phyloP scores from a whole-genome alignment of 192 early-diverging fungal genomes.

The Umbelopsis sp. region DNA sequence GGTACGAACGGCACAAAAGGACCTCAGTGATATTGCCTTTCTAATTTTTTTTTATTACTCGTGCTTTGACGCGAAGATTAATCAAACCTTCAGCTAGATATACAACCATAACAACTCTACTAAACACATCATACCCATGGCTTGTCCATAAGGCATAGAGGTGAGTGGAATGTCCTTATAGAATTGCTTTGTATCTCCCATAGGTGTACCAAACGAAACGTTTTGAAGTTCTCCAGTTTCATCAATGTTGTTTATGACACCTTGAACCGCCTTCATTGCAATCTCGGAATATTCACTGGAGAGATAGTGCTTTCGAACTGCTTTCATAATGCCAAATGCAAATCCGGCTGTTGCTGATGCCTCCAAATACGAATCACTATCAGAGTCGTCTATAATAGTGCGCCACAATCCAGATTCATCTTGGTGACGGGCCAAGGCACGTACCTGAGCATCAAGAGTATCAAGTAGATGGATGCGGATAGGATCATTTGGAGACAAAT shows the following conservation, averaged over 20 bases:
- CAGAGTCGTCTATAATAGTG: slow-evolving; percentile 19
- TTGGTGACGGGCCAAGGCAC: slow-evolving; percentile 13
- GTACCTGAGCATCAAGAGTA: slow-evolving; percentile 12
- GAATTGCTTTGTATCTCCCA: slow-evolving; percentile 18
- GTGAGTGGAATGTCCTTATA: slow-evolving; percentile 25
- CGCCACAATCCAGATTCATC: slow-evolving; percentile 23
- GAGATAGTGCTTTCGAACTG: slow-evolving; percentile 18
- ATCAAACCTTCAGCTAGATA: background rate
- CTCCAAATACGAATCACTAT: slow-evolving; percentile 14
- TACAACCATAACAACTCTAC: slow-evolving; percentile 9
- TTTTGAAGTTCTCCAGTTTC: slow-evolving; percentile 21
- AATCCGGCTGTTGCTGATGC: slow-evolving; percentile 23
- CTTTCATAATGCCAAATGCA: slow-evolving; percentile 25
- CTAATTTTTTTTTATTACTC: background rate
- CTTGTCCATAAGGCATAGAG: slow-evolving; percentile 26
- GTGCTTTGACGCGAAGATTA: background rate
- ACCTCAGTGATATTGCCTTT: too few relatives aligned
- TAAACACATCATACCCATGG: slow-evolving; percentile 29
- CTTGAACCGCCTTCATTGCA: slow-evolving; percentile 15
- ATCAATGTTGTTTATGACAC: slow-evolving; percentile 19
- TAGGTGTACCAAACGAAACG: slow-evolving; percentile 24
- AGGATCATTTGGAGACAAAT: slow-evolving; percentile 6
- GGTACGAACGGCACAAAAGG: too few relatives aligned
- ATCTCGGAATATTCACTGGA: background rate
- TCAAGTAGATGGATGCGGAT: slow-evolving; percentile 20